Conservation (phyloP, 106 monocot genomes). For the Alisma plantagoaquatica region DNA sequence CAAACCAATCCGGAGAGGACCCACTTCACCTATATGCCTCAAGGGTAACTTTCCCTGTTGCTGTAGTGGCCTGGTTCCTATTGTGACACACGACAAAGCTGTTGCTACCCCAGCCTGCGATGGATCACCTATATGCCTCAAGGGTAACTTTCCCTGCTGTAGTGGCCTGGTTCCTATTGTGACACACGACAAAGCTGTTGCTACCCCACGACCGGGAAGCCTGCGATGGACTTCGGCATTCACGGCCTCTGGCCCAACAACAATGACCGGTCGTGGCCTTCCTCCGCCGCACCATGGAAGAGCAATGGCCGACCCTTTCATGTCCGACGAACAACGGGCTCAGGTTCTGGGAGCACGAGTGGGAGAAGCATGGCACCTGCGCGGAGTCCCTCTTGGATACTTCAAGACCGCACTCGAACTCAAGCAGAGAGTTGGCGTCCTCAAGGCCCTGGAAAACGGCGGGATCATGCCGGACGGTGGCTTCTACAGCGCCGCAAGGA, state of each 20-base stretch:
- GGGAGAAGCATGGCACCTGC: conserved; percentile 73
- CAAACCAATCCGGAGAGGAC: too few species aligned
- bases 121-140: too few species aligned
- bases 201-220: conserved; percentile 65
- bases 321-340: conserved; percentile 40
- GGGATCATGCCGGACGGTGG: conserved; percentile 47
- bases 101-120: too few species aligned
- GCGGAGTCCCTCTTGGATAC: conserved; percentile 37
- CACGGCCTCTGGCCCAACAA: conserved; percentile 85
- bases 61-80: conserved; percentile 76
- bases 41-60: neutral
- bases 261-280: conserved; percentile 60
- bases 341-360: conserved; percentile 58
- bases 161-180: conserved; percentile 65
- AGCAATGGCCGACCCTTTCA: conserved; percentile 44
- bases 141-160: too few species aligned
- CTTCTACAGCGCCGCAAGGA: conserved; percentile 25
- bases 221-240: conserved; percentile 54
- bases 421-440: conserved; percentile 28
- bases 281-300: conserved; percentile 46
- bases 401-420: conserved; percentile 48
- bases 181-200: conserved; percentile 23
- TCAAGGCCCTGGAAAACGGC: conserved; percentile 18
- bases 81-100: conserved; percentile 22
- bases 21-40: too few species aligned